Evolutionary conservation across 2,329 filamentous ascomycete species (phyloP).

Genomic region (Colletotrichum phormii): DNA sequence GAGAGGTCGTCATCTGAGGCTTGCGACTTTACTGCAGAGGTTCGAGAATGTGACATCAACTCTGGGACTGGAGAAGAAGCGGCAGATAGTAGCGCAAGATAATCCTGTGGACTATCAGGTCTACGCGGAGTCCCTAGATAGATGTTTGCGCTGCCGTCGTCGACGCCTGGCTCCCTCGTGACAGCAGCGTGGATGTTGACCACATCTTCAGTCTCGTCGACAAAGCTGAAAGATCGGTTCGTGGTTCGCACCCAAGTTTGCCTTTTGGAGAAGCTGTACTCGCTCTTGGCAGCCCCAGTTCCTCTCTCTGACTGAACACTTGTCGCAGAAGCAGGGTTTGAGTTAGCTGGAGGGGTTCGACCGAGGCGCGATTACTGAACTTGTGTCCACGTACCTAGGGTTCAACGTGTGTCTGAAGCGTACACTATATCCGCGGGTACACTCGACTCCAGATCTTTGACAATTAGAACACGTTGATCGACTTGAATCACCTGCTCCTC

Average conservation of each 20-base stretch:
- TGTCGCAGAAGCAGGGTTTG: background rate
- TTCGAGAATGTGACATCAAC: background rate
- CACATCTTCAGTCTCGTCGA: slow-evolving; percentile 45
- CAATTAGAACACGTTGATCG: slow-evolving; percentile 42
- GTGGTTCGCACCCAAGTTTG: slow-evolving; percentile 44
- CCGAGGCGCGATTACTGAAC: no score
- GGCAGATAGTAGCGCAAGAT: slow-evolving; percentile 12
- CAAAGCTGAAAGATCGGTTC: slow-evolving; percentile 42
- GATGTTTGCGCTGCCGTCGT: background rate
- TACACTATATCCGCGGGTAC: slow-evolving; percentile 43
- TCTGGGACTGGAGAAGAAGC: slow-evolving; percentile 11
- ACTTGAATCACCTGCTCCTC: slow-evolving; percentile 14
- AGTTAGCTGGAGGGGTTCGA: background rate
- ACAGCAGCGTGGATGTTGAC: slow-evolving; percentile 42
- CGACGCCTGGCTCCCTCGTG: background rate
- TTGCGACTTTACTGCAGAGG: background rate
- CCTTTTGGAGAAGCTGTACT: slow-evolving; percentile 41
- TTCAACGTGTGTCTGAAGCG: slow-evolving; percentile 45
- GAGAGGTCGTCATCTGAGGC: background rate
- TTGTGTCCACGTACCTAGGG: slow-evolving; percentile 41
- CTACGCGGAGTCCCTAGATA: slow-evolving; percentile 2
- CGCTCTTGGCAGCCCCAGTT: slow-evolving; percentile 20
- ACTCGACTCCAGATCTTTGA: slow-evolving; percentile 42
- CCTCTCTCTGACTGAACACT: slow-evolving; percentile 26
- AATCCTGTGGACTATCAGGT: slow-evolving; percentile 5